phyloP scores from a whole-genome alignment of 495 filamentous ascomycete genomes.

The Bryoglossum gracile region DNA sequence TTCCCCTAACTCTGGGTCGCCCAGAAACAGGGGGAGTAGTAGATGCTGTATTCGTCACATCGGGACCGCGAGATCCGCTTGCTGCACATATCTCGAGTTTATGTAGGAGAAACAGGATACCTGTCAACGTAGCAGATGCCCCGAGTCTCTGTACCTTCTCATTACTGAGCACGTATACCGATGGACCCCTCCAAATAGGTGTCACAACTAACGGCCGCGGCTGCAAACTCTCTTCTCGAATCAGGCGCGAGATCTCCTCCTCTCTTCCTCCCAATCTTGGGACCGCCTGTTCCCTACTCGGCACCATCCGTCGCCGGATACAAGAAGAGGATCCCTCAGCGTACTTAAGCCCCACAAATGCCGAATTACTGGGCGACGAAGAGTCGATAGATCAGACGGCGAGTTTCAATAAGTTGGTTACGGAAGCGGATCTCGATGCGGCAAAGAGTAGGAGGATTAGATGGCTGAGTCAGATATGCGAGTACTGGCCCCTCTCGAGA shows the following conservation, averaged over 20 bases:
- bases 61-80: slow-evolving; percentile 43
- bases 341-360: slow-evolving; percentile 41
- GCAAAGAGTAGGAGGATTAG: slow-evolving; percentile 76
- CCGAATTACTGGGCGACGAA: slow-evolving; percentile 44
- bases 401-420: slow-evolving; percentile 75
- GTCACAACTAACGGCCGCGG: slow-evolving; percentile 94
- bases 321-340: slow-evolving; percentile 78
- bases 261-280: slow-evolving; percentile 77
- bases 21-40: slow-evolving; percentile 72
- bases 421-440: slow-evolving; percentile 63
- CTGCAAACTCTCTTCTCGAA: slow-evolving; percentile 88
- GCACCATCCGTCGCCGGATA: slow-evolving; percentile 65
- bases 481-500: slow-evolving; percentile 90
- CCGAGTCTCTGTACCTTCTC: slow-evolving; percentile 86
- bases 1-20: slow-evolving; percentile 69
- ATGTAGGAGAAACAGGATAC: slow-evolving; percentile 75
- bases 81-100: slow-evolving; percentile 63
- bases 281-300: slow-evolving; percentile 68
- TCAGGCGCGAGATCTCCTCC: slow-evolving; percentile 79
- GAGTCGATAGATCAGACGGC: slow-evolving; percentile 78
- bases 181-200: slow-evolving; percentile 90
- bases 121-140: slow-evolving; percentile 86
- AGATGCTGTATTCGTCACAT: slow-evolving; percentile 88
- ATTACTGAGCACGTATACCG: slow-evolving; percentile 77
- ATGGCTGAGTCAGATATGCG: slow-evolving; percentile 94